phyloP scores from a whole-genome alignment of 2,329 filamentous ascomycete species.

The Pezicula carpinea region DNA sequence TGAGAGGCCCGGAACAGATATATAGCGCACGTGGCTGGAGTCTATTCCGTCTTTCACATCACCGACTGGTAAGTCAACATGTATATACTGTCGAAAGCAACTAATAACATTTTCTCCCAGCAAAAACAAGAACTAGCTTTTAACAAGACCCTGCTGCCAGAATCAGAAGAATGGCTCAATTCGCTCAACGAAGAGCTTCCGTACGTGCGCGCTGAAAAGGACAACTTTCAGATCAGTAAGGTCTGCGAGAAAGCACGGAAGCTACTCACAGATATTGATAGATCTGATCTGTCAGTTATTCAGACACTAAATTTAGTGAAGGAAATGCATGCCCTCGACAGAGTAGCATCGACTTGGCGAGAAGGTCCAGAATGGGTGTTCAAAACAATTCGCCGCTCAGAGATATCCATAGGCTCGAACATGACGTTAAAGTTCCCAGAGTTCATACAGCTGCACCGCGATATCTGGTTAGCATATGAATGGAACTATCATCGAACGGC shows the following conservation, averaged over 20 bases:
- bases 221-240: constrained; percentile 22
- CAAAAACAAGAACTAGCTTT: constrained; percentile 35
- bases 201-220: constrained; percentile 27
- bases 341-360: constrained; percentile 28
- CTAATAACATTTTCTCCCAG: constrained; percentile 4
- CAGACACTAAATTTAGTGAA: constrained; percentile 24
- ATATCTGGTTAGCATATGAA: constrained; percentile 37
- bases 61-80: constrained; percentile 25
- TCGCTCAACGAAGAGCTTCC: constrained; percentile 25
- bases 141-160: constrained; percentile 23
- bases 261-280: constrained; percentile 17
- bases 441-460: constrained; percentile 31
- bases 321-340: constrained; percentile 29
- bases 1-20: constrained; percentile 31
- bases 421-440: not conserved
- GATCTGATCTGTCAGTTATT: constrained; percentile 5
- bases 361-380: constrained; percentile 31
- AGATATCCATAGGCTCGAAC: constrained; percentile 13
- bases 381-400: constrained; percentile 15
- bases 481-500: constrained; percentile 37
- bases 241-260: constrained; percentile 29
- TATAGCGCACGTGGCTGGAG: constrained; percentile 34
- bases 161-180: constrained; percentile 28
- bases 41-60: constrained; percentile 35
- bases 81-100: not conserved